phyloP scores from a whole-genome alignment of 2,329 filamentous ascomycete genomes.

The Pseudogymnoascus sp. region DNA sequence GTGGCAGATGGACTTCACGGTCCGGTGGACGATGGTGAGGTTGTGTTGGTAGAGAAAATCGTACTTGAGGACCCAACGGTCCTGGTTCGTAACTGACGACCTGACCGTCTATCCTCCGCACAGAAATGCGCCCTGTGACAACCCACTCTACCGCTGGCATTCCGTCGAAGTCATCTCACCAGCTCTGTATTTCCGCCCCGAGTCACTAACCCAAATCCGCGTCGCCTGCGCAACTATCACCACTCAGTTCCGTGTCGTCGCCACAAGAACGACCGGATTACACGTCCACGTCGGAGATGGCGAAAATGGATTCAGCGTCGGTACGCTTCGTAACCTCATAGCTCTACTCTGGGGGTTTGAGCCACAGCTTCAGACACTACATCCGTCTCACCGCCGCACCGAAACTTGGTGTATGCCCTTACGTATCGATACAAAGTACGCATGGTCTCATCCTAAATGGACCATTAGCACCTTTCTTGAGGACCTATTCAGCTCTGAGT shows the following conservation, averaged over 20 bases:
- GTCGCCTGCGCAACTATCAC: constrained; percentile 11
- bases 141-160: constrained; percentile 10
- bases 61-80: no score
- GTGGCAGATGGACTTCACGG: no score
- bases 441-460: not conserved
- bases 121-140: not conserved
- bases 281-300: constrained; percentile 30
- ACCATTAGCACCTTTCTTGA: not conserved
- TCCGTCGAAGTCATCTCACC: constrained; percentile 19
- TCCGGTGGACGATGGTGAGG: no score
- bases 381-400: constrained; percentile 15
- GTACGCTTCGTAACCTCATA: constrained; percentile 26
- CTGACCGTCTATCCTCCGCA: not conserved
- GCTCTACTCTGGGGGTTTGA: constrained; percentile 25
- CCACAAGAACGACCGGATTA: constrained; percentile 21
- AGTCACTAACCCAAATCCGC: constrained; percentile 13
- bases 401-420: constrained; percentile 4
- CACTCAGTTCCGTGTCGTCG: constrained; percentile 17
- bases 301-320: constrained; percentile 18
- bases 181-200: constrained; percentile 10
- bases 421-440: not conserved
- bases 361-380: constrained; percentile 22
- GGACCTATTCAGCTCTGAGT: not conserved
- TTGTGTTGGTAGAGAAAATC: no score
- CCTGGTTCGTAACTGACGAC: constrained; percentile 1